Evolutionary conservation across 2,329 filamentous ascomycete genomes (phyloP), one percentile per base, ranked within the genome.

Genomic region (Exophiala dermatitidis): DNA sequence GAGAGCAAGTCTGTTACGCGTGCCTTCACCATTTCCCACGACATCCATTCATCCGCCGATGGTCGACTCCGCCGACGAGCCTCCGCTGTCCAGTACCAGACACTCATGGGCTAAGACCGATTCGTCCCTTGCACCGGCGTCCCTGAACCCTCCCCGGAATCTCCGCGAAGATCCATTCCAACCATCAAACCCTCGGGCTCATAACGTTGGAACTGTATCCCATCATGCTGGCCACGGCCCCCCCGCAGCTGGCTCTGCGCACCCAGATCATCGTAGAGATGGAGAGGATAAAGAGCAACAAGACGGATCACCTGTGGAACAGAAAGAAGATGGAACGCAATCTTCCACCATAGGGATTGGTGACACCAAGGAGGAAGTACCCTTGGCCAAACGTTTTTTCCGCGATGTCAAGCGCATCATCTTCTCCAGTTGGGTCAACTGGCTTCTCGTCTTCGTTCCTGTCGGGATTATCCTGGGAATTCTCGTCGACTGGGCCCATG

Each of bases 391-490:
- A 52, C 76, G 81, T 62, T 72, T 80, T 61, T 74, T 76, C 60
- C 73, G 75, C 55, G 72, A 71, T 67, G 70, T 76, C 60, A 77
- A 75, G 76, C 77, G 73, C 66, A 81, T 82, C 64, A 63, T 90
- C 58, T 77, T 83, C 41, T 81, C 87, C 47, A 72, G 70, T 61
- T 73, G 70, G 69, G 64, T 73, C 59, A 73, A 72, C 62, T 66
- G 71, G 61, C 65, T 72, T 43, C 63, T 74, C 46, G 48, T 73
- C 53, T 72, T 72, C 52, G 70, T 73, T 34, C 71, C 70, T 0
- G 60, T 67, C n/a, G 71, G 70, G 44, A 71, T 73, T 41, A 67
- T 65, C 41, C 62, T 65, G 19, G 63, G 71, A 57, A 68, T 69
- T 5, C 62, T 67, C 2, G 63, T 65, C 42, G 61, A 63, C 50